These are phyloP conservation scores for Penicillium pancosmium DNA, from an alignment of 495 filamentous ascomycete genomes.

Conservation along the genomic window DNA sequence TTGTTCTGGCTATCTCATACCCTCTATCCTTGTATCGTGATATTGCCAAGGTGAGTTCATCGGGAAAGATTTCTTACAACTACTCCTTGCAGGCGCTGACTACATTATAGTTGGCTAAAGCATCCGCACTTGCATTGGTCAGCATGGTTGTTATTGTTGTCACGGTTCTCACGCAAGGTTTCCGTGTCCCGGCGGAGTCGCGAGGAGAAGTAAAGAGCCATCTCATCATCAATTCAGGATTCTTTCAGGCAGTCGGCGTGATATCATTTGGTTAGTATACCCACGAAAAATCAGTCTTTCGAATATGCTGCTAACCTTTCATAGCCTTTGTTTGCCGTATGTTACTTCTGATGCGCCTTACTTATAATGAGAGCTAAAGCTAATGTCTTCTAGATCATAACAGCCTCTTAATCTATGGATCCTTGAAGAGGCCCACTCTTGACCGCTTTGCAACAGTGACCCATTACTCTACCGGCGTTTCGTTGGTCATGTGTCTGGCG, in stretches of 20 bases:
- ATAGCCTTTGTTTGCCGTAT: constrained; percentile 80
- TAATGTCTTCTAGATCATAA: constrained; percentile 72
- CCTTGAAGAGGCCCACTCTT: constrained; percentile 88
- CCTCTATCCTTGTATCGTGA: constrained; percentile 91
- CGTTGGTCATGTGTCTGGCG: constrained; percentile 82
- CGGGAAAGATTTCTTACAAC: background rate
- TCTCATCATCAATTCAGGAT: constrained; percentile 75
- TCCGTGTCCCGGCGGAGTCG: constrained; percentile 66
- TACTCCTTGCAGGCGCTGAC: constrained; percentile 21
- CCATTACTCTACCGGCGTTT: constrained; percentile 86
- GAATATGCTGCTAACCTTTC: constrained; percentile 43
- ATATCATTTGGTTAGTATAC: constrained; percentile 83
- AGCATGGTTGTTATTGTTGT: constrained; percentile 90
- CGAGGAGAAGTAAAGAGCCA: constrained; percentile 68
- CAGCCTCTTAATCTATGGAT: constrained; percentile 95
- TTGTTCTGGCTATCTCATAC: constrained; percentile 84
- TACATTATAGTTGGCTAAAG: constrained; percentile 80
- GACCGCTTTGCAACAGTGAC: constrained; percentile 92
- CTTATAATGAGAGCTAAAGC: constrained; percentile 13
- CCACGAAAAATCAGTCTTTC: background rate
- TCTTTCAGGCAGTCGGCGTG: constrained; percentile 95
- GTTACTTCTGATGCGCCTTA: constrained; percentile 19
- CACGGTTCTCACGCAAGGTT: constrained; percentile 85
- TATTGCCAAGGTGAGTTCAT: constrained; percentile 80
- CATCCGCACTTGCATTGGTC: constrained; percentile 84